Conservation (phyloP, 345 rosid species). For the Moricandia arvensis region DNA sequence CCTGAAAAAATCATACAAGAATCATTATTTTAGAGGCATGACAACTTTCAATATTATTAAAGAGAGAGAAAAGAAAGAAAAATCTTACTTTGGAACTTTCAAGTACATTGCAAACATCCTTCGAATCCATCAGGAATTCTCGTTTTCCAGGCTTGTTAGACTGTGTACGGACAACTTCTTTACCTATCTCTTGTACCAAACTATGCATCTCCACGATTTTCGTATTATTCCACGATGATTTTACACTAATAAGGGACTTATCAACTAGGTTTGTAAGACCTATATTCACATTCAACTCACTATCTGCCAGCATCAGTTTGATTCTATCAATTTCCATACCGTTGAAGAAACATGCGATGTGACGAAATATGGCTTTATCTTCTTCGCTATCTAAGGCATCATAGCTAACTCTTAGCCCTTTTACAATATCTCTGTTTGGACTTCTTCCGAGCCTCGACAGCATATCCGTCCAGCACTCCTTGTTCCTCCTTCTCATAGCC, state of each 20-base stretch:
- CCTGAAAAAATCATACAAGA: constrained; percentile 23
- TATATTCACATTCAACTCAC: not conserved
- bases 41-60: not conserved
- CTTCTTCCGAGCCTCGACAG: not conserved
- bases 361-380: constrained; percentile 31
- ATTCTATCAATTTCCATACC: not conserved
- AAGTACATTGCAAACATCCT: constrained; percentile 32
- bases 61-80: not conserved
- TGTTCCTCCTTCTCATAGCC: not conserved
- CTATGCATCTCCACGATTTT: constrained; percentile 31
- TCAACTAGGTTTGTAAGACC: constrained; percentile 5
- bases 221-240: not conserved
- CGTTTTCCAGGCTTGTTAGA: constrained; percentile 24
- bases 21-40: not conserved
- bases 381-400: not conserved
- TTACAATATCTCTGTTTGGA: not conserved
- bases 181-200: constrained; percentile 39
- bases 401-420: constrained; percentile 28
- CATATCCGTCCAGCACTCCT: constrained; percentile 18
- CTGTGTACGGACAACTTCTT: constrained; percentile 20
- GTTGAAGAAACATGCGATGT: constrained; percentile 39
- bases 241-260: constrained; percentile 18
- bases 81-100: not conserved
- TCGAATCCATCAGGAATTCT: constrained; percentile 24
- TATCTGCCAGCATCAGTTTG: constrained; percentile 2